A percentile compares a stretch with the other conserved stretches of the same genome.
Evolutionary conservation across 2,329 filamentous ascomycete genomes (phyloP).

Genomic region (Camillea tinctor): DNA sequence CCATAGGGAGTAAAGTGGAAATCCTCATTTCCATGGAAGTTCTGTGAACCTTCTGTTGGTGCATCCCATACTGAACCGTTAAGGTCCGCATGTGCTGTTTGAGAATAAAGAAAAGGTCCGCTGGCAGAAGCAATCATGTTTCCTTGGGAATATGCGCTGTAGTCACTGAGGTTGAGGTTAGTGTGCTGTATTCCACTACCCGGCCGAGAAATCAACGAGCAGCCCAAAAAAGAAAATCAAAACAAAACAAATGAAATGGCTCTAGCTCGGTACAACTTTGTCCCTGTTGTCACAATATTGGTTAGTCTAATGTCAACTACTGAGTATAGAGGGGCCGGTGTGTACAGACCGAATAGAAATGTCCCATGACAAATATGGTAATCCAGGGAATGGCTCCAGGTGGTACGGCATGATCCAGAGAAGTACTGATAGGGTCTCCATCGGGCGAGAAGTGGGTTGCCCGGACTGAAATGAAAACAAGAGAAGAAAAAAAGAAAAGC

Average conservation of each 20-base stretch:
- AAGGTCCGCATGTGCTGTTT: conserved; percentile 59
- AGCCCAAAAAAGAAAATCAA: conserved; percentile 33
- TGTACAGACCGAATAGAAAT: conserved; percentile 40
- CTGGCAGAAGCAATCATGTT: conserved; percentile 48
- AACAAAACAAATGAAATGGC: conserved; percentile 32
- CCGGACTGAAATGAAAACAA: conserved; percentile 3
- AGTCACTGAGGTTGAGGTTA: conserved; percentile 56
- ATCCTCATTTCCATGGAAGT: conserved; percentile 59
- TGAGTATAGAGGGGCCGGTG: conserved; percentile 20
- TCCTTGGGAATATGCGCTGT: conserved; percentile 52
- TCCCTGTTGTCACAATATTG: conserved; percentile 38
- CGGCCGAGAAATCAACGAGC: conserved; percentile 23
- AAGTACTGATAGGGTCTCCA: background rate
- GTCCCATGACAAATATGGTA: conserved; percentile 16
- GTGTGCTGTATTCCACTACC: conserved; percentile 53
- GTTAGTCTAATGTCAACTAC: conserved; percentile 33
- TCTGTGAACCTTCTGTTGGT: conserved; percentile 59
- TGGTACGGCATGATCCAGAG: conserved; percentile 13
- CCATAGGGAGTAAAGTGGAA: conserved; percentile 54
- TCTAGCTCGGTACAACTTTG: conserved; percentile 56
- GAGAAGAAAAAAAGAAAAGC: conserved; percentile 6
- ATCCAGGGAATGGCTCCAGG: conserved; percentile 19
- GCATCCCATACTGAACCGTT: conserved; percentile 55
- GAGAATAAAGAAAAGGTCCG: conserved; percentile 58
- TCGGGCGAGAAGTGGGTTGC: background rate